Conservation (phyloP, 306 rosid species). For the Malus sylvestris region DNA sequence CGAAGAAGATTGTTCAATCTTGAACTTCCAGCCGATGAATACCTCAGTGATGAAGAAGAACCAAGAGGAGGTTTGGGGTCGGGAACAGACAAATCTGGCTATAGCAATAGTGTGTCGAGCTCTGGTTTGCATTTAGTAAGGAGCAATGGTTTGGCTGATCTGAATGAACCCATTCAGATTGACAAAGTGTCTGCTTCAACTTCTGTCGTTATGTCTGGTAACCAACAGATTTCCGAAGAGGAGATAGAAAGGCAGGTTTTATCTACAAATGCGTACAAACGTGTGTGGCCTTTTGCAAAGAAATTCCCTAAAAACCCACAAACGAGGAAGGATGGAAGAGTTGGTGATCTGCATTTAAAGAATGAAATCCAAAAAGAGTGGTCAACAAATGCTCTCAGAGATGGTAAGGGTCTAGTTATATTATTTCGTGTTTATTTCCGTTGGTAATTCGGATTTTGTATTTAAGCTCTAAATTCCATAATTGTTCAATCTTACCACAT, state of each 20-base stretch:
- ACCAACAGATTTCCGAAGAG: background rate
- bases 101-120: background rate
- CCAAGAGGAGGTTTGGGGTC: background rate
- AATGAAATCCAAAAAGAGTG: background rate
- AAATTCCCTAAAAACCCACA: constrained; percentile 5
- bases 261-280: constrained; percentile 8
- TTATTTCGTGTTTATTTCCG: background rate
- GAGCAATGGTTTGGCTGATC: constrained; percentile 1
- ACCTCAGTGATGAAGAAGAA: constrained; percentile 13
- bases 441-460: background rate
- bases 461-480: too few relatives aligned
- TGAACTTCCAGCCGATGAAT: constrained; percentile 27
- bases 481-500: too few relatives aligned
- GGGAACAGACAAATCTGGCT: background rate
- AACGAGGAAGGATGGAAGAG: background rate
- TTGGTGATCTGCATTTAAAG: background rate
- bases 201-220: background rate
- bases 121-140: constrained; percentile 3
- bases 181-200: constrained; percentile 16
- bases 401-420: constrained; percentile 8
- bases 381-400: background rate
- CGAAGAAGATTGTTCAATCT: background rate
- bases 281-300: constrained; percentile 10
- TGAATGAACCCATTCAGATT: constrained; percentile 19
- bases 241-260: background rate